phyloP scores from a whole-genome alignment of 163 green algal genomes.

The Volvox carteri region DNA sequence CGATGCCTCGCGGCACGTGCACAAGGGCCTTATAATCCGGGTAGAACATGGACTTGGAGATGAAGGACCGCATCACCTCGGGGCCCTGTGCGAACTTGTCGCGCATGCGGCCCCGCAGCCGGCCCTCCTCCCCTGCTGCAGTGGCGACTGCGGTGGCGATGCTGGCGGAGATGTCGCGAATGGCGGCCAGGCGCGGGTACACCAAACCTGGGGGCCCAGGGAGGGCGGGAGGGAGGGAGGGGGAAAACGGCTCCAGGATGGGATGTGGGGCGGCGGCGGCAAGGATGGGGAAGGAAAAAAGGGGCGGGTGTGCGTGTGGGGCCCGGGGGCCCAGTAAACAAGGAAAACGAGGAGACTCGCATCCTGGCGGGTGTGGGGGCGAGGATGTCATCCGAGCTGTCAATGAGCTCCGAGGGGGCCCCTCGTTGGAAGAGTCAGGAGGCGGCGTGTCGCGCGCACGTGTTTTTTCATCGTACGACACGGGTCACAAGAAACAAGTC shows the following conservation, averaged over 20 bases:
- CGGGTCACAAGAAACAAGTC: too few relatives aligned
- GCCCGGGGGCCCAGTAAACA: too few relatives aligned
- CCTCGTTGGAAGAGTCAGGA: too few relatives aligned
- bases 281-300: neutral
- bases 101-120: slow-evolving; percentile 43
- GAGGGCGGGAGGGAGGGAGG: neutral
- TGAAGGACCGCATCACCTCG: slow-evolving; percentile 39
- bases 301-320: too few relatives aligned
- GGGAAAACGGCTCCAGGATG: too few relatives aligned
- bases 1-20: slow-evolving; percentile 37
- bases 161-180: slow-evolving; percentile 78
- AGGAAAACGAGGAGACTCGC: too few relatives aligned
- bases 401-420: too few relatives aligned
- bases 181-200: slow-evolving; percentile 66
- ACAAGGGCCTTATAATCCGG: slow-evolving; percentile 52
- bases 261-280: neutral
- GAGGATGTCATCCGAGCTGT: too few relatives aligned
- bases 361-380: too few relatives aligned
- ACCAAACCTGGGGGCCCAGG: slow-evolving; percentile 52
- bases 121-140: slow-evolving; percentile 39
- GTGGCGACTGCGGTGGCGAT: slow-evolving; percentile 44
- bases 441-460: too few relatives aligned
- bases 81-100: slow-evolving; percentile 33
- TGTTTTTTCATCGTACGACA: too few relatives aligned
- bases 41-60: slow-evolving; percentile 48